Base-by-base conservation (phyloP, 306 rosid genomes). In the Corylus heterophylla region DNA sequence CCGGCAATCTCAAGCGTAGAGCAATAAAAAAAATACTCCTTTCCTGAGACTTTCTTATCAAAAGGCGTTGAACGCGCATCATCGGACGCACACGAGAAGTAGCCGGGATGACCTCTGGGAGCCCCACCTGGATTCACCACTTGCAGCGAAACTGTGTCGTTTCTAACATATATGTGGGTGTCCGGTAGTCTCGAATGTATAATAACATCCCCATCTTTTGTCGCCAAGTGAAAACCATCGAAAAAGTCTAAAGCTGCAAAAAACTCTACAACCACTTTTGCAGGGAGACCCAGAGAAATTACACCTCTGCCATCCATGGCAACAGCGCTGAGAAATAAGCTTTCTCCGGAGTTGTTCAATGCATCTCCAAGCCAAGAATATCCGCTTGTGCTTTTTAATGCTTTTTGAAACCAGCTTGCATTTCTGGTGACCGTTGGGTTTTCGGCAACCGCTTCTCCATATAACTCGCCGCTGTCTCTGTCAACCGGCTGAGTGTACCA, bases 291-390 rank as follows among this genome's bases (percentile, higher is more conserved):
- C 5, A 85, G 49, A 0, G 83, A 62, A 42, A 85, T 45, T n/a
- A 81, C 74, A 7, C 85, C 88, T 71, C 66, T 81, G 0, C 73
- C 83, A 10, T 85, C 56, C 18, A 81, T 62, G 25, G 29, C 42
- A 3, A 45, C 71, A 13, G 81, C 68, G 70, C 72, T 74, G 10
- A 81, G 44, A 55, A 85, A 64, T 27, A 85, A 17, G 55, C 18
- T 62, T 10, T 45, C 67, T 8, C 78, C 49, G 70, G 37, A 63
- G 14, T 48, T 56, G 58, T 51, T 73, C 78, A 70, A 63, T 44
- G 29, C 42, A 2, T 31, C 71, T 55, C 85, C 83, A 7, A 74
- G 6, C 74, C 75, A 74, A 1, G 78, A 59, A 74, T 35, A 56
- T 7, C 80, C 85, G 13, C 49, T 67, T 18, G 70, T 42, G 47